A percentile compares a stretch with the other conserved stretches of the same genome.
Conservation (phyloP, 306 rosid genomes). For the Cucurbita pepo region DNA sequence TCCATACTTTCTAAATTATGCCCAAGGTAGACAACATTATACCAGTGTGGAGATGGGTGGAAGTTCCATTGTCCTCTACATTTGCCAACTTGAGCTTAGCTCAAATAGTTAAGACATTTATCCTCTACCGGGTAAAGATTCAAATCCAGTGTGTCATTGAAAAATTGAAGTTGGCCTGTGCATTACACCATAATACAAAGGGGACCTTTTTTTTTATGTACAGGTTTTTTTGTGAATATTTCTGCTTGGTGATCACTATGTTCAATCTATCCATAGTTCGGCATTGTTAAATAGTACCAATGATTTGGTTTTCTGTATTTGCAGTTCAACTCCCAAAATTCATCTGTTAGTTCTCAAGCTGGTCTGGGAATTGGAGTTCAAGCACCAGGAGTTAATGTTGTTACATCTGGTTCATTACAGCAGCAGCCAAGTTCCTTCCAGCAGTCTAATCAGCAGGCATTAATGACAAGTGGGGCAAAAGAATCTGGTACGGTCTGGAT, state of each 20-base stretch:
- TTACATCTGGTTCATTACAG: slow-evolving; percentile 50
- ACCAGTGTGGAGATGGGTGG: no score
- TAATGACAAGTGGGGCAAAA: slow-evolving; percentile 41
- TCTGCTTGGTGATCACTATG: background rate
- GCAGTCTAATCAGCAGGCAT: slow-evolving; percentile 53
- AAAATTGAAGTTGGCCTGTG: background rate
- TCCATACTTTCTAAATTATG: no score
- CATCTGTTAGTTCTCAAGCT: slow-evolving; percentile 64
- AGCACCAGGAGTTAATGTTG: slow-evolving; percentile 45
- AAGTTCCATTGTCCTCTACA: no score
- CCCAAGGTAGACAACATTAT: no score
- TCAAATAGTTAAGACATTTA: background rate
- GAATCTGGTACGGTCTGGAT: slow-evolving; percentile 38
- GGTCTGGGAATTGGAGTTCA: slow-evolving; percentile 69
- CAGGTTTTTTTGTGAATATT: background rate
- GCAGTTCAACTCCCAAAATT: slow-evolving; percentile 71
- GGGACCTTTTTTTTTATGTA: background rate
- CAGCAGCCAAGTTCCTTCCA: slow-evolving; percentile 57
- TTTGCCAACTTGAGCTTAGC: background rate
- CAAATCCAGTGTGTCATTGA: background rate
- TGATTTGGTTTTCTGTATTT: slow-evolving; percentile 1
- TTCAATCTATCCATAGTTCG: background rate
- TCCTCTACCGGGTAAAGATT: background rate
- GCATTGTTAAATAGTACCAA: background rate
- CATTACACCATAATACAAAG: background rate